phyloP scores from a whole-genome alignment of 768 basidiomycete species.

The Pisolithus albus region DNA sequence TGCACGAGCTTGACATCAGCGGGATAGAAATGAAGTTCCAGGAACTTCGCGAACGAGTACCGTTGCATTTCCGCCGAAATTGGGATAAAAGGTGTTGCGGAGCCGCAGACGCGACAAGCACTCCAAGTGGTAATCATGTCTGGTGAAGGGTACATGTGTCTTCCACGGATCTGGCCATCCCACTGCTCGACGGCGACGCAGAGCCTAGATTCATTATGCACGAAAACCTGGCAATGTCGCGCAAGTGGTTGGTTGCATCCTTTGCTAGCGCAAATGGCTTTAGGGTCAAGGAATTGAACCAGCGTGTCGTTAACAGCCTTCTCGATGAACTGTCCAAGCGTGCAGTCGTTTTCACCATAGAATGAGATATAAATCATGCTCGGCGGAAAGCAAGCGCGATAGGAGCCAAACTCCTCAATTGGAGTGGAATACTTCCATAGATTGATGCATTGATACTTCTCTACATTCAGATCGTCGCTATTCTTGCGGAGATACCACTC shows the following conservation, averaged over 20 bases:
- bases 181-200: conserved; percentile 85
- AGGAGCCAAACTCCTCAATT: conserved; percentile 54
- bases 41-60: conserved; percentile 93
- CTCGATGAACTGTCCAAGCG: conserved; percentile 91
- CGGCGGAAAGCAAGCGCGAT: conserved; percentile 76
- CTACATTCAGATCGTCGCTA: conserved; percentile 78
- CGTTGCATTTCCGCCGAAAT: conserved; percentile 88
- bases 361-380: conserved; percentile 69
- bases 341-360: conserved; percentile 89
- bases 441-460: conserved; percentile 87
- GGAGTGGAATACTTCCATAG: conserved; percentile 79
- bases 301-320: conserved; percentile 63
- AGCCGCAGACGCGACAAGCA: conserved; percentile 71
- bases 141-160: conserved; percentile 49
- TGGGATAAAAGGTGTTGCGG: conserved; percentile 79
- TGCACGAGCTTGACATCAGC: conserved; percentile 78
- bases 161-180: conserved; percentile 68
- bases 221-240: conserved; percentile 83
- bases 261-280: conserved; percentile 75
- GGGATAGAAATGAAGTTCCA: conserved; percentile 95
- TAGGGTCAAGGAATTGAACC: conserved; percentile 63
- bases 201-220: conserved; percentile 80
- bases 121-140: conserved; percentile 90
- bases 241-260: conserved; percentile 76
- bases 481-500: conserved; percentile 93